Evolutionary conservation across 2,329 filamentous ascomycete species (phyloP), one percentile per base, ranked within the genome.

Genomic region (Fusarium concolor): DNA sequence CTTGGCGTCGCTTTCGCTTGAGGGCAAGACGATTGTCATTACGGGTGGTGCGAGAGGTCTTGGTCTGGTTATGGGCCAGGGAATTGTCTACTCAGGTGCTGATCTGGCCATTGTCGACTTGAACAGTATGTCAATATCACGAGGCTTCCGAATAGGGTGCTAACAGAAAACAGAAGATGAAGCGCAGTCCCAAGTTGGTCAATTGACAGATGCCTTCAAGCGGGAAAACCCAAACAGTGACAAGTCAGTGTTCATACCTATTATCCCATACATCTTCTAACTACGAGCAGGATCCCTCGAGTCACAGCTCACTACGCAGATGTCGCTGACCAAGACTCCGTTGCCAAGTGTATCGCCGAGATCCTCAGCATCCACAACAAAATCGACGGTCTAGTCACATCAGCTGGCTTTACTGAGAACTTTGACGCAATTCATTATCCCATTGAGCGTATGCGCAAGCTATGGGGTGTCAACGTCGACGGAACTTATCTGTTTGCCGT

Each of bases 321-420:
- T 76, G 95, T 97, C 38, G 90, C 93, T n/a, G 88, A 91, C 71
- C 90, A 90, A 22, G 87, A 89, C 29, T 95, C 92, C 2, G 94
- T 97, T 57, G 88, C 90, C 56, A 79, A 82, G 29, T 91, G 91
- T 71, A 85, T 97, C 67, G 81, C 84, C 35, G 90, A 93, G 56
- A 87, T 80, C 17, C 63, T 79, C 37, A 59, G 64, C 41, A 51
- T 67, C 2, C 94, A 97, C 77, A 89, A 89, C 78, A 91, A 91
- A 78, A 93, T 97, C 71, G 94, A 97, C 81, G 90, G 92, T 79
- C 86, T 98, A n/a, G 94, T 98, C 71, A 97, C 95, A 20, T 96
- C 93, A 10, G 95, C 95, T 45, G 95, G 95, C 24, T 97, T 98
- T 81, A 95, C 93, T 10, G 94, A 97, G 83, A 97, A 97, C 82